These are phyloP conservation scores for Aspergillus diversus DNA, from an alignment of 495 filamentous ascomycete genomes.

Conservation along the genomic window DNA sequence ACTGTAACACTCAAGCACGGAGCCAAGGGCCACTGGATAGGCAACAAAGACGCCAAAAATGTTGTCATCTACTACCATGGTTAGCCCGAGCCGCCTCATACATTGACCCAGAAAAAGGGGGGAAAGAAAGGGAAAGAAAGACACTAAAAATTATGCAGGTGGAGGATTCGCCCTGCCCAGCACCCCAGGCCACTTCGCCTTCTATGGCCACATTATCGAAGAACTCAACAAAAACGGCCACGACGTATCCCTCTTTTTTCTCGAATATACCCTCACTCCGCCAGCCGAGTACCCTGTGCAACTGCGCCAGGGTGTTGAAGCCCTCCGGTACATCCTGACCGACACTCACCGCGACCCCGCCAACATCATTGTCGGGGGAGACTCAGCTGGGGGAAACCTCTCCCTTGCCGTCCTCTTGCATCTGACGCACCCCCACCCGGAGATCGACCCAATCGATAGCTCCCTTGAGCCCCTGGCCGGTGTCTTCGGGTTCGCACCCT, in stretches of 20 bases:
- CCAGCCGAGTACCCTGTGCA: conserved; percentile 59
- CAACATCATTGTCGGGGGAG: conserved; percentile 59
- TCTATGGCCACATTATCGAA: conserved; percentile 48
- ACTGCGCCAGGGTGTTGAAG: conserved; percentile 55
- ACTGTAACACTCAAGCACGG: conserved; percentile 53
- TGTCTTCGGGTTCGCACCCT: conserved; percentile 57
- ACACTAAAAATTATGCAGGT: conserved; percentile 36
- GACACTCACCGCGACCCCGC: conserved; percentile 40
- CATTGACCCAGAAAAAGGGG: not conserved
- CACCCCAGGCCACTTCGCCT: conserved; percentile 46
- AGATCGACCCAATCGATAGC: conserved; percentile 37
- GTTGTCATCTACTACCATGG: conserved; percentile 64
- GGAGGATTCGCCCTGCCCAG: conserved; percentile 61
- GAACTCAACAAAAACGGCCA: conserved; percentile 46
- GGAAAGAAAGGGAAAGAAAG: not conserved
- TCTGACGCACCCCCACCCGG: conserved; percentile 61
- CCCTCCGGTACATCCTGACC: conserved; percentile 56
- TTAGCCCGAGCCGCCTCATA: conserved; percentile 25
- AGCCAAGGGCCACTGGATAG: conserved; percentile 62
- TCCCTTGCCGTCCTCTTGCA: conserved; percentile 58
- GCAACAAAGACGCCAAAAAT: conserved; percentile 57
- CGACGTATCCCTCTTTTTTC: conserved; percentile 54
- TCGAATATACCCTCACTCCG: conserved; percentile 61
- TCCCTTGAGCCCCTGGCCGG: conserved; percentile 47
- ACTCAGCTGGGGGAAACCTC: conserved; percentile 68